Base-by-base conservation (phyloP, 441 rosid genomes). In the Metrosideros polymorpha region DNA sequence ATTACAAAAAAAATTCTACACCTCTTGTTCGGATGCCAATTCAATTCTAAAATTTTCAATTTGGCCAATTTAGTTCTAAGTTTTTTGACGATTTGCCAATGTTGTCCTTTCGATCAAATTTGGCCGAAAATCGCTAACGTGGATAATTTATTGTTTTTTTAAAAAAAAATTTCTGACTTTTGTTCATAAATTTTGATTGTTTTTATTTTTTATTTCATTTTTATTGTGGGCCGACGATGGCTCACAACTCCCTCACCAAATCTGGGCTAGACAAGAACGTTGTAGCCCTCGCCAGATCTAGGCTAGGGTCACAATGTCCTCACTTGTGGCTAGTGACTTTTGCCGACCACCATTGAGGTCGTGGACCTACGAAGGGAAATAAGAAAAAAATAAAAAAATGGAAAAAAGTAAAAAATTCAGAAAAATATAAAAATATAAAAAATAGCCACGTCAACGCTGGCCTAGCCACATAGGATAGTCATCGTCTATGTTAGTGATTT, bases 41-140 rank as follows among this genome's bases (percentile, higher is more conserved):
- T 29, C 0, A 7, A 0, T 59, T 0, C 7, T 13, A 14, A n/a
- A 9, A 24, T 55, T 55, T 55, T 55, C 0, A 0, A 55, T 55
- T 4, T 1, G 25, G 25, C 0, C 0, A 55, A 24, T 55, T 55
- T 55, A 5, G 0, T 56, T 2, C n/a, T 27, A 57, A n/a, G 0
- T 0, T 2, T 56, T 59, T 3, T 0, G 0, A 29, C 4, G 2
- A 29, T 59, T 29, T 29, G 0, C 2, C 9, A 29, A 29, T 0
- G 5, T 6, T 12, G 4, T 27, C 0, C 1, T 56, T 56, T 27
- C 1, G 0, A 27, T 0, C 3, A 56, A 57, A 12, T 57, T 57
- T 57, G 0, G 0, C 18, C 4, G 1, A 2, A 57, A 57, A 57
- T n/a, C 3, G 29, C 1, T 6, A 0, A 13, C 1, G 0, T 13